Conservation (phyloP, 139 green algal species). For the Tetraselmis chui region DNA sequence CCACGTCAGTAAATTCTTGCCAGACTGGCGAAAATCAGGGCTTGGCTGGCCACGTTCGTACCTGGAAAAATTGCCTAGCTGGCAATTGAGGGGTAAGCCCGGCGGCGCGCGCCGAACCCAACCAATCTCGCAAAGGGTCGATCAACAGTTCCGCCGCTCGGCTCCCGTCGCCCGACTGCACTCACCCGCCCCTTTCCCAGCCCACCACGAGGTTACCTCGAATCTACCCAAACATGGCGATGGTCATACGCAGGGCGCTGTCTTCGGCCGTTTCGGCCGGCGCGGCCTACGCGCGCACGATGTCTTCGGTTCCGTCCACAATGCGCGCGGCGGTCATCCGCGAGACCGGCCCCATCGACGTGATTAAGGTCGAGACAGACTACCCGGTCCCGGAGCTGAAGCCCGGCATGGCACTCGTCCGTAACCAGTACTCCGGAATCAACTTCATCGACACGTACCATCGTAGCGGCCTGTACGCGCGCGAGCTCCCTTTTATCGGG, state of each 20-base stretch:
- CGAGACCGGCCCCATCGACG: constrained; percentile 13
- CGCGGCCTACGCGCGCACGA: not conserved
- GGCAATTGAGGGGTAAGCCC: too few relatives aligned
- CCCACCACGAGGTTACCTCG: too few relatives aligned
- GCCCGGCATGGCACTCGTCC: constrained; percentile 7
- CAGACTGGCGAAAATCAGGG: too few relatives aligned
- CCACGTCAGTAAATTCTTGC: too few relatives aligned
- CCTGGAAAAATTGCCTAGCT: too few relatives aligned
- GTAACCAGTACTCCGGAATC: constrained; percentile 21
- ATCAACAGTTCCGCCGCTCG: too few relatives aligned
- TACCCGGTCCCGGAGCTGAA: constrained; percentile 18
- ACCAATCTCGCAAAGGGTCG: too few relatives aligned
- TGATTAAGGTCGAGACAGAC: constrained; percentile 21
- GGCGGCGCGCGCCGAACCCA: too few relatives aligned
- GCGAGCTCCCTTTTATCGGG: constrained; percentile 20
- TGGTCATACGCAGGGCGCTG: not conserved
- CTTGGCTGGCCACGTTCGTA: too few relatives aligned
- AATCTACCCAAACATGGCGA: not conserved
- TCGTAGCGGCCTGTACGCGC: constrained; percentile 19
- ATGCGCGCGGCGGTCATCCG: constrained; percentile 15
- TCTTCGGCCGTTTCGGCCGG: too few relatives aligned
- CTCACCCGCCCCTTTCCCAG: too few relatives aligned
- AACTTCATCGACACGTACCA: constrained; percentile 31
- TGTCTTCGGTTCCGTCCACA: not conserved
- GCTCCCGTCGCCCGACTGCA: too few relatives aligned